Evolutionary conservation across 106 monocot species (phyloP), one percentile per base, ranked within the genome.

Genomic region (Dendrobium huoshanense): DNA sequence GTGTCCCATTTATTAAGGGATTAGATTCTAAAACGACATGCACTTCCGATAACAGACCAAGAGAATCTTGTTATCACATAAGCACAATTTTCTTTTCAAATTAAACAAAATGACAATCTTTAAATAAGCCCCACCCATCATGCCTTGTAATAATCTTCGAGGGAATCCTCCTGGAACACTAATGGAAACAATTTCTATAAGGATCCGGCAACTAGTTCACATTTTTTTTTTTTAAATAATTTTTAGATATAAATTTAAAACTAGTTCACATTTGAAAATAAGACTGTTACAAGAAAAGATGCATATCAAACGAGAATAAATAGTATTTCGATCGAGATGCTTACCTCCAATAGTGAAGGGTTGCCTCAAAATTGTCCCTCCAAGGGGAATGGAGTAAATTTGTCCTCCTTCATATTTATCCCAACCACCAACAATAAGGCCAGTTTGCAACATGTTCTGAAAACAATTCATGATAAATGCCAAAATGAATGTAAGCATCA

Each of bases 391-490:
- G 2, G 94, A 94, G 82, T 88, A 97, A 79, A 97, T 92, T 79
- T 97, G 97, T 9, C 92, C 97, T 40, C 94, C 97, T 85, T 92
- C 97, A 81, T 91, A 88, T 56, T 94, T 97, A 79, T 97, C 94
- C 94, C 92, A 97, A 47, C 97, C 97, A 77, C 97, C 97, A 85
- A 97, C 86, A 87, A 97, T 97, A 81, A 97, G 44, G 55, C 94
- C 97, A 80, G 92, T 80, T 89, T 97, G 92, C 33, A 97, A 84
- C 90, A 96, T 92, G 81, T 87, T 90, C 93, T 94, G 75, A 80
- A 90, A 80, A 70, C 22, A 70, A 59, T 25, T 55, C 58, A 83
- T 68, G 54, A 37, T 33, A 29, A 48, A 79, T 47, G 64, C 43
- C 25, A 79, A 78, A 80, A 49, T 37, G 2, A 13, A 44, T 13